Base-by-base conservation (phyloP, 805 yeast genomes). In the Suhomyces tanzawaensis region DNA sequence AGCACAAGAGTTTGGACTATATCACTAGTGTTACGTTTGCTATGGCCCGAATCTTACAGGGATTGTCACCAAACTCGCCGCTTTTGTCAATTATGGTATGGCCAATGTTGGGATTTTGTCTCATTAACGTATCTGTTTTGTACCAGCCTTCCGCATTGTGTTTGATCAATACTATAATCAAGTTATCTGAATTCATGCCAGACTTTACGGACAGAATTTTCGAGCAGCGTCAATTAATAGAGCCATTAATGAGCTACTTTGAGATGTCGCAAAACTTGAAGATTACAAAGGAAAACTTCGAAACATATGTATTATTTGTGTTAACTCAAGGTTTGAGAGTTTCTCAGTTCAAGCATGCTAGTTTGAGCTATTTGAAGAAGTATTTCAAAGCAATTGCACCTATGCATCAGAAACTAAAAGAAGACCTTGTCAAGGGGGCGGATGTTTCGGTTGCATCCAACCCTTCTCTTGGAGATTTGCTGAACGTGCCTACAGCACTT, bases 281-380 rank as follows among this genome's bases (percentile, higher is more conserved):
- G 7, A 57, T 81, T 39, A 62, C 65, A 1, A 55, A 53, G 22
- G 62, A 62, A 2, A 80, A 76, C 49, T 71, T 82, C 46, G 79
- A 81, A 39, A 66, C 70, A 19, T 65, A 77, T 14, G 53, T 82
- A 24, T 55, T 77, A 21, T 63, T 66, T 30, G 51, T 74, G 15
- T 58, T 77, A 14, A 64, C 76, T 3, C 79, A 74, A 50, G 91
- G 90, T 0, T 56, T 82, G 28, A 72, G 75, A 25, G 58, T 77
- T 7, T 78, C 87, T 6, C 79, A 75, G 39, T 66, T 81, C 15
- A 74, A 72, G 40, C 71, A 69, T 7, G 60, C 69, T 2, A 73
- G 85, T 0, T 51, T 76, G 23, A 62, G 59, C 1, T 64, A 76
- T 17, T 50, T 82, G 47, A 65, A 63, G 34, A 51, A 58, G 0